phyloP scores from a whole-genome alignment of 441 rosid genomes.

The Bocquillonia castaneifolia region DNA sequence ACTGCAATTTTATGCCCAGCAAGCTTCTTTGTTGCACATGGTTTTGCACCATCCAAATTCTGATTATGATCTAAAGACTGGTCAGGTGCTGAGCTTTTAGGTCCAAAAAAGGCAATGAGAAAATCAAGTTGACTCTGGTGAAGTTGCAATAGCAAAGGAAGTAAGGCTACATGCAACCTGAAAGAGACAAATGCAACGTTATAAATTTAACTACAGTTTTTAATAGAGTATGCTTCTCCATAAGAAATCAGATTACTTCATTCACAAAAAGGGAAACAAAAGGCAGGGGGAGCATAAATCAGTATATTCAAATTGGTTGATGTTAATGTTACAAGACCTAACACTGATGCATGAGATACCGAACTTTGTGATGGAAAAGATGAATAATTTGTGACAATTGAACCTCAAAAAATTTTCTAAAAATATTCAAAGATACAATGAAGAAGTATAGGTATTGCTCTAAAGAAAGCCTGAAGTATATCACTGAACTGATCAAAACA shows the following conservation, averaged over 20 bases:
- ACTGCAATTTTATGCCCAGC: constrained; percentile 48
- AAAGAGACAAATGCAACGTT: constrained; percentile 23
- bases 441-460: background rate
- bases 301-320: constrained; percentile 1
- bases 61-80: constrained; percentile 39
- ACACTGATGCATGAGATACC: constrained; percentile 1
- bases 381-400: background rate
- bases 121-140: constrained; percentile 97
- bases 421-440: background rate
- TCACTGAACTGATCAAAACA: background rate
- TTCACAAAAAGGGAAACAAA: background rate
- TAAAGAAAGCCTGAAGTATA: background rate
- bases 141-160: constrained; percentile 85
- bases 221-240: background rate
- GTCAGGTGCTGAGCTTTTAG: constrained; percentile 40
- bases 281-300: background rate
- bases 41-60: constrained; percentile 36
- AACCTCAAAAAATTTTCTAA: background rate
- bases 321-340: background rate
- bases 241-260: background rate
- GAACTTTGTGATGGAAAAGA: background rate
- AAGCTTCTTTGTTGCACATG: constrained; percentile 28
- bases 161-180: constrained; percentile 77
- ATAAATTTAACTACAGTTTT: constrained; percentile 12
- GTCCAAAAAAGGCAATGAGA: constrained; percentile 73